A percentile compares a stretch with the other conserved stretches of the same genome.
These are phyloP conservation scores for Lactifluus echinatus DNA, from an alignment of 768 basidiomycete genomes.

Conservation along the genomic window DNA sequence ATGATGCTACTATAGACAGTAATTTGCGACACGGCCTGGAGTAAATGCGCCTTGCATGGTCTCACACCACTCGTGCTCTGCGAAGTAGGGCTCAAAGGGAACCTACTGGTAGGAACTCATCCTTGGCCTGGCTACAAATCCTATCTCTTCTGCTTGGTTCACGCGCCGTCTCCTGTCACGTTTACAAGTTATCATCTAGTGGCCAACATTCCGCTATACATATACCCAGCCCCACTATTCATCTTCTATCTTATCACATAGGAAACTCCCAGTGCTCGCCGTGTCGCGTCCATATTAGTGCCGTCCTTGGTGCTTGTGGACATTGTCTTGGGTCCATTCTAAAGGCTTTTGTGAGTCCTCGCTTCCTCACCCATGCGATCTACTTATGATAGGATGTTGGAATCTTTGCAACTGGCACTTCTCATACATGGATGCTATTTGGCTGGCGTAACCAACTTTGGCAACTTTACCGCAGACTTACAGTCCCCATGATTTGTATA, in stretches of 20 bases:
- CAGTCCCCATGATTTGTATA: background rate
- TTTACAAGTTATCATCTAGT: background rate
- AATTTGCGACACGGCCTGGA: too few relatives aligned
- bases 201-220: background rate
- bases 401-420: background rate
- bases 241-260: background rate
- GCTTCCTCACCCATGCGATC: too few relatives aligned
- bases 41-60: too few relatives aligned
- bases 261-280: background rate
- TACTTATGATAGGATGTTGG: background rate
- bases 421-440: constrained; percentile 1
- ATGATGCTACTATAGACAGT: too few relatives aligned
- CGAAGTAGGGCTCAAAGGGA: too few relatives aligned
- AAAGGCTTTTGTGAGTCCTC: background rate
- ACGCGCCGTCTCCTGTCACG: too few relatives aligned
- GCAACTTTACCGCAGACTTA: background rate
- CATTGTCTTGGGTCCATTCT: background rate
- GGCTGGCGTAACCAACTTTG: background rate
- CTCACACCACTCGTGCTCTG: too few relatives aligned
- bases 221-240: background rate
- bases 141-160: too few relatives aligned
- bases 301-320: background rate
- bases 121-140: too few relatives aligned
- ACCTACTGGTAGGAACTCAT: too few relatives aligned
- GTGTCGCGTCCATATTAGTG: background rate